These are phyloP conservation scores for Podospora comata DNA, from an alignment of 495 filamentous ascomycete species.

Conservation along the genomic window DNA sequence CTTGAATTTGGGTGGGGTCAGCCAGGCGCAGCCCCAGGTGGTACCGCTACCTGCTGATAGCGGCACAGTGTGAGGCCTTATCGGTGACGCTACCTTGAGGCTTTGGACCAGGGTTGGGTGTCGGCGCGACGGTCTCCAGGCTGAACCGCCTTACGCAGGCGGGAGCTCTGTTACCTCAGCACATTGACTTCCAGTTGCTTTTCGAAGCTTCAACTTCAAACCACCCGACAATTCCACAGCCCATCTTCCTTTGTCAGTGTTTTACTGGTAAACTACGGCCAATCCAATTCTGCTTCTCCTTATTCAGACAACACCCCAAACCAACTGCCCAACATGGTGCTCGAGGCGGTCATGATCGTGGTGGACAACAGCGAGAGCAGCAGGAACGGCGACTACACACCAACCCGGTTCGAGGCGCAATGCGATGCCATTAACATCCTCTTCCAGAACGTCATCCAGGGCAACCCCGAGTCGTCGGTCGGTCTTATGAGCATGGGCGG, in stretches of 20 bases:
- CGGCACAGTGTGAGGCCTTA: conserved; percentile 4
- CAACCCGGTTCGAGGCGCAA: conserved; percentile 93
- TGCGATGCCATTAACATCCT: conserved; percentile 90
- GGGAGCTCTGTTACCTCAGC: conserved; percentile 14
- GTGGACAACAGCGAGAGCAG: conserved; percentile 98
- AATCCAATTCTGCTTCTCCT: neutral
- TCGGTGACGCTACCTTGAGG: conserved; percentile 6
- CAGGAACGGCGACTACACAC: conserved; percentile 93
- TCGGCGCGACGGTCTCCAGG: conserved; percentile 2
- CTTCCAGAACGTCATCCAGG: conserved; percentile 89
- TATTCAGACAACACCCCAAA: neutral
- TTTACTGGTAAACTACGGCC: neutral
- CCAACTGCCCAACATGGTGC: conserved; percentile 48
- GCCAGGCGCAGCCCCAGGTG: too few relatives aligned
- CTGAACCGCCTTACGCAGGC: conserved; percentile 33
- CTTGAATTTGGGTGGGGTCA: neutral
- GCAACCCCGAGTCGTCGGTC: conserved; percentile 93
- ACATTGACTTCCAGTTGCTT: neutral
- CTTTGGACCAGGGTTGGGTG: neutral
- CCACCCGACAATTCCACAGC: neutral
- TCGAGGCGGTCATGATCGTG: conserved; percentile 65
- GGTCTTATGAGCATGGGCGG: conserved; percentile 99
- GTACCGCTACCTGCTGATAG: neutral
- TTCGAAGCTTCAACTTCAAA: neutral
- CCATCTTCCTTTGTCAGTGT: neutral